Evolutionary conservation across 2,329 filamentous ascomycete species (phyloP), one percentile per base, ranked within the genome.

Genomic region (Chaetomium globosum): DNA sequence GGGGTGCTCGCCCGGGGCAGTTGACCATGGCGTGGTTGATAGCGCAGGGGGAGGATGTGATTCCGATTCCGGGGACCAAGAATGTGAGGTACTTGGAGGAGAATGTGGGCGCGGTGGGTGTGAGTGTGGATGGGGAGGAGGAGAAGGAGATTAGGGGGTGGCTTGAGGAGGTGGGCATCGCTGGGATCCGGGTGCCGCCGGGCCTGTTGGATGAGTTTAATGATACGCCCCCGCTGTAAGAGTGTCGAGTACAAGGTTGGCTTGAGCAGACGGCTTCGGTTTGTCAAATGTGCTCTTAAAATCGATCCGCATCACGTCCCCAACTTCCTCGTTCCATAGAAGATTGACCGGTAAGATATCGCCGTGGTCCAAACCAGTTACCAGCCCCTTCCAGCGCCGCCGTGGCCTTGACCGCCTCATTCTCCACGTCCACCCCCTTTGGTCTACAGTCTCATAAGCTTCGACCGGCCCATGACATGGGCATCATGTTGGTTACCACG

Each of bases 1-100:
- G 75, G 67, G 74, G 6, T 80, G 78, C 56, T 87, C 86, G 0
- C 68, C 68, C 84, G 0, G 80, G 80, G 1, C 83, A 91, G 72
- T 71, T 91, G 49, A 82, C 84, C 1, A 77, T 90, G 48, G 87
- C 87, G 0, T 90, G 87, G 87, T 69, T 90, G 63, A 70, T 87
- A 69, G 81, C 81, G 8, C 86, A 89, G 70, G 84, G 84, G 0
- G 78, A 82, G 1, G 82, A 87, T 68, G 78, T 89, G 56, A 81
- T 86, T 71, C 84, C 87, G 0, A 89, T 83, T 58, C 82, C 80
- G 0, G 82, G 81, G 19, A 84, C 81, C 0, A 82, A 79, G 73
- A 81, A 73, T 59, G 73, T 81, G 59, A 78, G 77, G 71, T 81
- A 81, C 61, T 70, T 84, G 30, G 77, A 82, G 64, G 77, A 83